Evolutionary conservation across 1,284 basidiomycete species (phyloP).

Genomic region (Ustilago bromivora): DNA sequence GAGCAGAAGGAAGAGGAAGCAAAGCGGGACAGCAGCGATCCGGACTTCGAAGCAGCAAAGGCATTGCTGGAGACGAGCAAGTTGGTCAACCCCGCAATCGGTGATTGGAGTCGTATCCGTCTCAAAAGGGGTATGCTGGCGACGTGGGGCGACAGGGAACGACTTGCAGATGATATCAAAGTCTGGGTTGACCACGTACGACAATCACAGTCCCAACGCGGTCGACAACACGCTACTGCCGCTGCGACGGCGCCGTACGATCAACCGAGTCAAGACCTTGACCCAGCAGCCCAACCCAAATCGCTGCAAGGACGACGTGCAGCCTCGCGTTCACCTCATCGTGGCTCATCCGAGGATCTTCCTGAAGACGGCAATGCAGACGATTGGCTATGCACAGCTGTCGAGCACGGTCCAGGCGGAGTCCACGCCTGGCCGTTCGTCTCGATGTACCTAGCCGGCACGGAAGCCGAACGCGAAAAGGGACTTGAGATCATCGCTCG

Average conservation of each 20-base stretch:
- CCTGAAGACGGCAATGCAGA: conserved; percentile 7
- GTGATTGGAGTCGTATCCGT: conserved; percentile 61
- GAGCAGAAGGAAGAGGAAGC: conserved; percentile 9
- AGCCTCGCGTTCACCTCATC: conserved; percentile 36
- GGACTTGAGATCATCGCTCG: conserved; percentile 63
- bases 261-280: conserved; percentile 37
- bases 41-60: conserved; percentile 34
- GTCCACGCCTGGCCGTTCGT: conserved; percentile 69
- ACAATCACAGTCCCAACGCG: conserved; percentile 15
- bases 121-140: conserved; percentile 59
- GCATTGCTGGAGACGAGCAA: conserved; percentile 49
- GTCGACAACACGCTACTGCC: neutral
- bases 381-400: conserved; percentile 54
- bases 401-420: conserved; percentile 63
- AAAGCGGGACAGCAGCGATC: conserved; percentile 17
- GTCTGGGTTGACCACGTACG: conserved; percentile 56
- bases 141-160: conserved; percentile 64
- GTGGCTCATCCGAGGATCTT: neutral
- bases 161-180: conserved; percentile 64
- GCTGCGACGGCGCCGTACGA: conserved; percentile 13
- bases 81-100: conserved; percentile 61
- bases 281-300: conserved; percentile 10
- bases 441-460: conserved; percentile 64
- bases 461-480: conserved; percentile 60
- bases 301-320: conserved; percentile 42